Conservation (phyloP, 768 basidiomycete species). For the Coprinopsis strossmayeri region DNA sequence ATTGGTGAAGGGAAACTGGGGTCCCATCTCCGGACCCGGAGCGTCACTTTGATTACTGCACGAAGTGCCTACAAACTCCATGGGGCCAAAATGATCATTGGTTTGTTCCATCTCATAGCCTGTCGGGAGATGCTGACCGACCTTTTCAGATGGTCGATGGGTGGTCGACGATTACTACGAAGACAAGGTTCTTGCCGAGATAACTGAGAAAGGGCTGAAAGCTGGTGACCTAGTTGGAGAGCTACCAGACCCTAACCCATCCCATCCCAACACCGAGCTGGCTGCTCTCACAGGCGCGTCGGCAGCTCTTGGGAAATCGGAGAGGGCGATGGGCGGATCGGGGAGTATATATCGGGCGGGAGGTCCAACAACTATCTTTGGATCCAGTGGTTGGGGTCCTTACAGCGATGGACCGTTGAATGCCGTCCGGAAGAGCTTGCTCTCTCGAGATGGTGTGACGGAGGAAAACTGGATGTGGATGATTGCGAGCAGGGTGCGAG, state of each 20-base stretch:
- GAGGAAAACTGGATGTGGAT: constrained; percentile 92
- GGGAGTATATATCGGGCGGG: constrained; percentile 85
- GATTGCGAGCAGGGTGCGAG: constrained; percentile 58
- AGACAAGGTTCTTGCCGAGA: constrained; percentile 69
- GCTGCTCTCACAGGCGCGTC: constrained; percentile 25
- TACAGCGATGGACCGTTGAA: constrained; percentile 85
- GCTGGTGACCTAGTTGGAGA: constrained; percentile 81
- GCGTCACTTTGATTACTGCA: constrained; percentile 89
- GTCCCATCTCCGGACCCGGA: constrained; percentile 81
- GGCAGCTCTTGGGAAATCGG: constrained; percentile 24
- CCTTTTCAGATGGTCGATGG: constrained; percentile 76
- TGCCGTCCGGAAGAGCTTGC: constrained; percentile 72
- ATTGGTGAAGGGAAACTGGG: constrained; percentile 86
- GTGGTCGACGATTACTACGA: constrained; percentile 97
- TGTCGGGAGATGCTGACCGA: background rate
- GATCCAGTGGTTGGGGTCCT: constrained; percentile 75
- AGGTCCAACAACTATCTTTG: constrained; percentile 91
- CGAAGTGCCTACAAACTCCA: constrained; percentile 92
- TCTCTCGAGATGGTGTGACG: constrained; percentile 74
- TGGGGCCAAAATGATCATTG: constrained; percentile 84
- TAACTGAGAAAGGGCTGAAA: constrained; percentile 74
- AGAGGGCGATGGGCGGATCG: constrained; percentile 37
- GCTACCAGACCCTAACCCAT: constrained; percentile 65
- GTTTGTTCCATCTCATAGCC: constrained; percentile 36
- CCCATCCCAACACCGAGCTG: constrained; percentile 40